Evolutionary conservation across 2,329 filamentous ascomycete species (phyloP).

Genomic region (Claviceps pazoutovae): DNA sequence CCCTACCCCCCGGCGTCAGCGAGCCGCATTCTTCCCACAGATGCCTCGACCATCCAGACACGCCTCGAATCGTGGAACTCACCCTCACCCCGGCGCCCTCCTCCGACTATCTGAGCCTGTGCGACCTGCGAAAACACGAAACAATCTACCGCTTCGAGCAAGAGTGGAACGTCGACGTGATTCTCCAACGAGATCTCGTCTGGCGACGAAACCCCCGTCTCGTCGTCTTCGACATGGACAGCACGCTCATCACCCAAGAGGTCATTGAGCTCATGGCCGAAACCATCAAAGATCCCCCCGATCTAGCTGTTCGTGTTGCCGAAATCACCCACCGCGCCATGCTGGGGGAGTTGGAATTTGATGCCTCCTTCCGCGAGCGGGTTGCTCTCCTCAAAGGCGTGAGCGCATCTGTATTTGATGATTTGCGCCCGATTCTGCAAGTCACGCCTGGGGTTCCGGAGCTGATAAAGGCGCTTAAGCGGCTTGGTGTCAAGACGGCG

Average conservation of each 20-base stretch:
- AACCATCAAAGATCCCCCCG: slow-evolving; percentile 52
- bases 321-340: slow-evolving; percentile 88
- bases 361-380: slow-evolving; percentile 65
- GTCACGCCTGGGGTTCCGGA: slow-evolving; percentile 70
- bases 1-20: slow-evolving; percentile 34
- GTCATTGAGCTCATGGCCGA: slow-evolving; percentile 92
- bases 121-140: slow-evolving; percentile 66
- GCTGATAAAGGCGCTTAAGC: slow-evolving; percentile 60
- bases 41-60: slow-evolving; percentile 46
- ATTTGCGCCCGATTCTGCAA: slow-evolving; percentile 59
- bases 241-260: slow-evolving; percentile 91
- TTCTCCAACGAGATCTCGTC: slow-evolving; percentile 58
- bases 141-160: slow-evolving; percentile 72
- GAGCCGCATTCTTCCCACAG: slow-evolving; percentile 48
- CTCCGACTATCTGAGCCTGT: slow-evolving; percentile 48
- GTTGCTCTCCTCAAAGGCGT: slow-evolving; percentile 73
- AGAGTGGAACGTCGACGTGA: slow-evolving; percentile 79
- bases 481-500: slow-evolving; percentile 72
- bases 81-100: slow-evolving; percentile 47
- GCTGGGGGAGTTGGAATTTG: slow-evolving; percentile 91
- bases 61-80: slow-evolving; percentile 52
- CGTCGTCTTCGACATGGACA: slow-evolving; percentile 98
- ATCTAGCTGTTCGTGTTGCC: slow-evolving; percentile 69
- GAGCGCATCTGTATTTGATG: slow-evolving; percentile 62
- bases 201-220: slow-evolving; percentile 71